A percentile compares a stretch with the other conserved stretches of the same genome.
Evolutionary conservation across 352 stramenopile species (phyloP).

Genomic region (Pythium aristosporum): DNA sequence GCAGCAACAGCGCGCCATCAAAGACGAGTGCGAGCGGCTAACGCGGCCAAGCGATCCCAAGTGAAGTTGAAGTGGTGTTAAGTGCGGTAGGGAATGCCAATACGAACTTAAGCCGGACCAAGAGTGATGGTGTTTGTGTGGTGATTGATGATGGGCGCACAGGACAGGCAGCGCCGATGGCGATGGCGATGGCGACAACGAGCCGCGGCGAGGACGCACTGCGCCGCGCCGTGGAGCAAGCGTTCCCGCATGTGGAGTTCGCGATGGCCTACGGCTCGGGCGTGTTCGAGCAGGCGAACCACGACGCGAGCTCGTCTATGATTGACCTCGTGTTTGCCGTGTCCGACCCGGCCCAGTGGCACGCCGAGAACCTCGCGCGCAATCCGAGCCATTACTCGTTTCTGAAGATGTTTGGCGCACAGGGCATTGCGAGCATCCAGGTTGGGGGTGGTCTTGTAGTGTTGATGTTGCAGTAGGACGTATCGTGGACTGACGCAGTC

Average conservation of each 20-base stretch:
- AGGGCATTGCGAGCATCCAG: slow-evolving; percentile 58
- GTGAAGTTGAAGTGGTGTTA: slow-evolving; percentile 2
- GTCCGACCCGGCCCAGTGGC: slow-evolving; percentile 76
- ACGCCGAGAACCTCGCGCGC: slow-evolving; percentile 72
- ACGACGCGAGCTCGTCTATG: slow-evolving; percentile 79
- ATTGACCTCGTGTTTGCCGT: slow-evolving; percentile 89
- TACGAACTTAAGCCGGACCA: slow-evolving; percentile 2
- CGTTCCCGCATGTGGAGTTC: slow-evolving; percentile 75
- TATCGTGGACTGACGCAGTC: background rate
- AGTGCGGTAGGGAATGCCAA: background rate
- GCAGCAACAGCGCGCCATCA: slow-evolving; percentile 45
- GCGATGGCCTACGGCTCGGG: slow-evolving; percentile 85
- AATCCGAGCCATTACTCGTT: slow-evolving; percentile 83
- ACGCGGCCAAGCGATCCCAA: too few relatives aligned
- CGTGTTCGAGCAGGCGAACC: slow-evolving; percentile 77
- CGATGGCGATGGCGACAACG: background rate
- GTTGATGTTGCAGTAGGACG: background rate
- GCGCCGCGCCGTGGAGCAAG: slow-evolving; percentile 47
- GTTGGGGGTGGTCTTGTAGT: slow-evolving; percentile 7
- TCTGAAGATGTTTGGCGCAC: slow-evolving; percentile 64
- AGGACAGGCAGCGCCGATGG: background rate
- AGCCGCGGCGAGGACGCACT: slow-evolving; percentile 32
- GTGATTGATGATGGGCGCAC: background rate
- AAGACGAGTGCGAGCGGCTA: slow-evolving; percentile 6
- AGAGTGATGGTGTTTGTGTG: slow-evolving; percentile 14